These are phyloP conservation scores for Boechera stricta DNA, from an alignment of 345 rosid species.

Conservation along the genomic window DNA sequence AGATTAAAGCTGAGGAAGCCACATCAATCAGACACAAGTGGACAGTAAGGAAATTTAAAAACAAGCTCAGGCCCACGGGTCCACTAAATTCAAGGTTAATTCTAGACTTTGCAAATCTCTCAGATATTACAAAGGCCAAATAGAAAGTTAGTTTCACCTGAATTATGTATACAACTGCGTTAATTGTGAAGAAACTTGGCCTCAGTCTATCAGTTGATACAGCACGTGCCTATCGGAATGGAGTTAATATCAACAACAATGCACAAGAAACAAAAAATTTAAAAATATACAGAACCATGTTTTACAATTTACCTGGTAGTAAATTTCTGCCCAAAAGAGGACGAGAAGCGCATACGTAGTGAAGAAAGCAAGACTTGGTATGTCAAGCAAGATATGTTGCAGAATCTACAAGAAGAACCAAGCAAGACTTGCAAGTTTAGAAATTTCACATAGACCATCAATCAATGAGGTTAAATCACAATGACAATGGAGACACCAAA, in stretches of 20 bases:
- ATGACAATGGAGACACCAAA: conserved; percentile 30
- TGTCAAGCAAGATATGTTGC: conserved; percentile 74
- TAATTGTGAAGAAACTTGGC: conserved; percentile 77
- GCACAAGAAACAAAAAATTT: neutral
- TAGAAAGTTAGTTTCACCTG: conserved; percentile 63
- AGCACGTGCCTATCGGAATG: conserved; percentile 72
- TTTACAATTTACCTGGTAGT: conserved; percentile 61
- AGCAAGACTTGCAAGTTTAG: conserved; percentile 26
- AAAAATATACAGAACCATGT: neutral
- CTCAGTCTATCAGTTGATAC: conserved; percentile 87
- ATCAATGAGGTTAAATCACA: conserved; percentile 14
- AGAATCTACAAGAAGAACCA: conserved; percentile 55
- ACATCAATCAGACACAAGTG: conserved; percentile 3
- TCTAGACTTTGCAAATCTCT: neutral
- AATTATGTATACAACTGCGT: conserved; percentile 69
- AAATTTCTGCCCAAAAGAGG: conserved; percentile 89
- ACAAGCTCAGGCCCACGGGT: conserved; percentile 7
- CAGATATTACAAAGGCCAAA: conserved; percentile 6
- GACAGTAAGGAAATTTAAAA: neutral
- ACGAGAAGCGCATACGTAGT: conserved; percentile 79
- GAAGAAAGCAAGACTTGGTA: conserved; percentile 78
- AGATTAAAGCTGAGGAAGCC: neutral
- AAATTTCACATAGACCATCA: conserved; percentile 1
- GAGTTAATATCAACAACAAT: conserved; percentile 9
- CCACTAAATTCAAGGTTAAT: neutral